Percentiles rank a stretch among this genome's conserved stretches.
Conservation (phyloP, 345 rosid genomes). For the Crucihimalaya himalaica region DNA sequence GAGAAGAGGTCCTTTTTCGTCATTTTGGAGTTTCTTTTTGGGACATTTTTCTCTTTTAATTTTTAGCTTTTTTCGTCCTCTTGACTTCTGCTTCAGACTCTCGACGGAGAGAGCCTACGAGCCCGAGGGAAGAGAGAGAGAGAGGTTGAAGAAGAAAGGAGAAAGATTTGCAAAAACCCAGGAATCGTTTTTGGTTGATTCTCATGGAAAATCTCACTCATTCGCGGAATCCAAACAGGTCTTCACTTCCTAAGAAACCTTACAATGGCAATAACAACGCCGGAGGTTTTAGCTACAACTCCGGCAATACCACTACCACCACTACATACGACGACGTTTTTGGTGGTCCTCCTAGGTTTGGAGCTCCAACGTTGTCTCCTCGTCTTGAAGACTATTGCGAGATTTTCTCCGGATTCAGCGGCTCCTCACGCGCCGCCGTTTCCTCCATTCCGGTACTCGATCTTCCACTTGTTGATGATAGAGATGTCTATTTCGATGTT, state of each 20-base stretch:
- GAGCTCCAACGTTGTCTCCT: constrained; percentile 65
- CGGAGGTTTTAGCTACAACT: constrained; percentile 27
- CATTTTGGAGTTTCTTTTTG: constrained; percentile 31
- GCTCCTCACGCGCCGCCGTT: constrained; percentile 58
- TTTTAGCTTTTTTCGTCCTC: constrained; percentile 30
- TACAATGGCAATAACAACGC: constrained; percentile 31
- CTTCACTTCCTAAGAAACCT: constrained; percentile 36
- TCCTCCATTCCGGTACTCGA: constrained; percentile 90
- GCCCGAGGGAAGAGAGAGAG: background rate
- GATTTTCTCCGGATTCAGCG: constrained; percentile 76
- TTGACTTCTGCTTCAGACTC: constrained; percentile 39
- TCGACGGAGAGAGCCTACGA: constrained; percentile 6
- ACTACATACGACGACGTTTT: constrained; percentile 75
- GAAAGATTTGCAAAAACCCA: constrained; percentile 35
- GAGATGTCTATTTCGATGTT: constrained; percentile 61
- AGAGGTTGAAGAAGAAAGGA: constrained; percentile 25
- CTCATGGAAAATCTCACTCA: constrained; percentile 68
- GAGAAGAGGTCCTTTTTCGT: constrained; percentile 34
- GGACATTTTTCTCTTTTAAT: constrained; percentile 16
- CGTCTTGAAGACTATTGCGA: constrained; percentile 80
- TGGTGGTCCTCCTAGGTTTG: constrained; percentile 68
- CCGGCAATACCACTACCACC: constrained; percentile 35
- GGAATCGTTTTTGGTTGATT: constrained; percentile 18
- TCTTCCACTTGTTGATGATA: constrained; percentile 60
- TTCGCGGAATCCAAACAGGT: constrained; percentile 54